Percentiles rank a stretch among this genome's conserved stretches.
Conservation (phyloP, 2,329 filamentous ascomycete genomes). For the Gnomoniopsis smithogilvyi region DNA sequence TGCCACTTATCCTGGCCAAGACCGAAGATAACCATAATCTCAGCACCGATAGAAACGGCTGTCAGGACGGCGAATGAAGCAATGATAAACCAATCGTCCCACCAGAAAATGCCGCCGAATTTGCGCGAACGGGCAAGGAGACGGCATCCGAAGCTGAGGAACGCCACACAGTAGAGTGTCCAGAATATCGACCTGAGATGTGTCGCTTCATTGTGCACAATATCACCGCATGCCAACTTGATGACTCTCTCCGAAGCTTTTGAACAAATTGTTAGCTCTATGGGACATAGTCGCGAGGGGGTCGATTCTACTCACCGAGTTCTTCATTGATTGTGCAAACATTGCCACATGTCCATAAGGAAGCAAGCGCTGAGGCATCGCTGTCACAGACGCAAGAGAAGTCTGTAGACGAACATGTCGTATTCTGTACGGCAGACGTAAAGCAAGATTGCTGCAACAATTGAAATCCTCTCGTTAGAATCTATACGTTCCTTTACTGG, state of each 20-base stretch:
- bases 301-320: conserved; percentile 4
- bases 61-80: conserved; percentile 20
- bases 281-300: neutral
- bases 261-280: neutral
- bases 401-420: conserved; percentile 7
- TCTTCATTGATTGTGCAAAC: conserved; percentile 4
- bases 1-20: conserved; percentile 21
- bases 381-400: conserved; percentile 11
- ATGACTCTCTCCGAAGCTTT: conserved; percentile 15
- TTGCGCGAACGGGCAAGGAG: conserved; percentile 17
- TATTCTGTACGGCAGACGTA: conserved; percentile 2
- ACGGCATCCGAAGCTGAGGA: conserved; percentile 18
- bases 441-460: conserved; percentile 9
- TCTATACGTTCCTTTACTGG: neutral
- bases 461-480: neutral
- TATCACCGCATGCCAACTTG: conserved; percentile 13
- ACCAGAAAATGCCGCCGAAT: conserved; percentile 21
- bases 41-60: conserved; percentile 20
- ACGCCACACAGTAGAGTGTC: conserved; percentile 18
- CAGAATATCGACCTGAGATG: conserved; percentile 17
- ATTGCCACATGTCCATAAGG: neutral
- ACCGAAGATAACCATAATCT: conserved; percentile 22
- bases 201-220: conserved; percentile 11
- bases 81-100: conserved; percentile 24
- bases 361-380: neutral